phyloP scores from a whole-genome alignment of 306 rosid genomes.

The Coriaria nepalensis region DNA sequence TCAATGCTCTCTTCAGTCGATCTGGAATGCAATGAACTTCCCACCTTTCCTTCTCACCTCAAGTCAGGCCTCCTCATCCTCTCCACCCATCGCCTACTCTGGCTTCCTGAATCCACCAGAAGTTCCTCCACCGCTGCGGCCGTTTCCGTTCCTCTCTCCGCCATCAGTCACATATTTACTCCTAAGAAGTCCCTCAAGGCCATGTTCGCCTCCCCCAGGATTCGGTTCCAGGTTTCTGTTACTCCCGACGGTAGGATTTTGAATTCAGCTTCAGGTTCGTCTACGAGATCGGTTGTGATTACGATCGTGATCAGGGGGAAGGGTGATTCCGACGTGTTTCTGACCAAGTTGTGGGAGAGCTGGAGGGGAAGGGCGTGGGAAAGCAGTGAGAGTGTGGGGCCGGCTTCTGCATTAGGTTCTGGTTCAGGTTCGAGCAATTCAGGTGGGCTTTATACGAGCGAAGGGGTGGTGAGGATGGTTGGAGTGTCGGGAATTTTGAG shows the following conservation, averaged over 20 bases:
- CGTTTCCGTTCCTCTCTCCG: constrained; percentile 41
- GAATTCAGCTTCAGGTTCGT: constrained; percentile 14
- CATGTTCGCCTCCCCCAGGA: constrained; percentile 65
- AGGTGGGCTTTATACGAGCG: constrained; percentile 45
- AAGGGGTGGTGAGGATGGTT: constrained; percentile 88
- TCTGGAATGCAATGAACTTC: constrained; percentile 60
- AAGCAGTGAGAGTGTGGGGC: constrained; percentile 10
- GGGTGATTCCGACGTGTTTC: constrained; percentile 65
- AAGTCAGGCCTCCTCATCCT: constrained; percentile 77
- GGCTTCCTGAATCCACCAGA: constrained; percentile 38
- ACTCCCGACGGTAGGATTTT: constrained; percentile 28
- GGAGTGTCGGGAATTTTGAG: constrained; percentile 94
- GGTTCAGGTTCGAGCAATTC: constrained; percentile 15
- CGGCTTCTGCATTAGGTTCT: constrained; percentile 9
- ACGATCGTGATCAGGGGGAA: constrained; percentile 72
- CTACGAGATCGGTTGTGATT: constrained; percentile 36
- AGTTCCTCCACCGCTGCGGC: constrained; percentile 14
- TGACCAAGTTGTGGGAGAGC: constrained; percentile 62
- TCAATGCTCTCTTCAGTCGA: constrained; percentile 68
- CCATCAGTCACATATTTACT: constrained; percentile 47
- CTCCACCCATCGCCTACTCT: constrained; percentile 78
- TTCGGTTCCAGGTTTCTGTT: constrained; percentile 69
- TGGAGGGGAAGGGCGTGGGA: constrained; percentile 86
- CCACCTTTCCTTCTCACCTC: constrained; percentile 43
- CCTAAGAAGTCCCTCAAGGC: constrained; percentile 61